These are phyloP conservation scores for Delitschia confertaspora DNA, from an alignment of 495 filamentous ascomycete species.

Conservation along the genomic window DNA sequence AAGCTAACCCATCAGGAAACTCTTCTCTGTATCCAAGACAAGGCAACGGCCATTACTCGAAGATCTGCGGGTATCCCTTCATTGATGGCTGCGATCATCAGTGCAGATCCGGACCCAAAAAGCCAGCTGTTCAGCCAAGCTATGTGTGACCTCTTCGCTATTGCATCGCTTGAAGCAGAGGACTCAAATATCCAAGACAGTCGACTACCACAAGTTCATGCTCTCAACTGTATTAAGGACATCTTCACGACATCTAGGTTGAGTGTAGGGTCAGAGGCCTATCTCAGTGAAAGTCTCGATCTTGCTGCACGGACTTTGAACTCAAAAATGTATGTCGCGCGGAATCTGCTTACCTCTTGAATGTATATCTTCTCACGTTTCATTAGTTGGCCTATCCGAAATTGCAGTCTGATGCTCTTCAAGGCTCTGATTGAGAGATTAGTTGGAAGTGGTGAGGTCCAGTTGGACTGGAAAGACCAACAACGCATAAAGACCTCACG, in stretches of 20 bases:
- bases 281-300: constrained; percentile 62
- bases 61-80: constrained; percentile 87
- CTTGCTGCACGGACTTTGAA: constrained; percentile 65
- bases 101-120: constrained; percentile 39
- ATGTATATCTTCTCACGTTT: constrained; percentile 2
- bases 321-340: constrained; percentile 46
- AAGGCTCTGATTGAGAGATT: constrained; percentile 71
- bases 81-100: constrained; percentile 67
- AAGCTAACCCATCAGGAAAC: too few relatives aligned
- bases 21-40: constrained; percentile 46
- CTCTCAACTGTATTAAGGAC: constrained; percentile 82
- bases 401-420: constrained; percentile 84
- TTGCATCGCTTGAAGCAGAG: constrained; percentile 33
- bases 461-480: constrained; percentile 31
- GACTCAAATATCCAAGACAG: constrained; percentile 44
- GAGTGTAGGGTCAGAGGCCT: constrained; percentile 51
- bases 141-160: constrained; percentile 38
- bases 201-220: constrained; percentile 77
- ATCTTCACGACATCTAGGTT: constrained; percentile 73
- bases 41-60: constrained; percentile 70
- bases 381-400: constrained; percentile 82
- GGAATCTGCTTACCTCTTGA: too few relatives aligned
- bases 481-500: constrained; percentile 31
- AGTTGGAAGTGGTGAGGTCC: constrained; percentile 55
- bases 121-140: constrained; percentile 42